phyloP scores from a whole-genome alignment of 257 asterid genomes.

The Nicotiana knightiana region DNA sequence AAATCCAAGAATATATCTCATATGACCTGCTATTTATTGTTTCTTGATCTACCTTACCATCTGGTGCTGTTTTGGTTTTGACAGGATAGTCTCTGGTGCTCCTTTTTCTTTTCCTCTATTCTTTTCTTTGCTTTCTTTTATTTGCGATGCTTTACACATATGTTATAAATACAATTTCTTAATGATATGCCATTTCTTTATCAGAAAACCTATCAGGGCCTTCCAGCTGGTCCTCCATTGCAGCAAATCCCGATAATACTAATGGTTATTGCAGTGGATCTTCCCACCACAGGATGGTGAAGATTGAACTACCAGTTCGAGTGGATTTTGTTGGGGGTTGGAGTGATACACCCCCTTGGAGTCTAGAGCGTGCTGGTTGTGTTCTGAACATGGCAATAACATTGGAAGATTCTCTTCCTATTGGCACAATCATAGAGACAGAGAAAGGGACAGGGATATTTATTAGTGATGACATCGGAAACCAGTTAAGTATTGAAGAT shows the following conservation, averaged over 20 bases:
- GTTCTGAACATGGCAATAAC: constrained; percentile 93
- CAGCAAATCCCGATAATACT: constrained; percentile 26
- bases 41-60: not conserved
- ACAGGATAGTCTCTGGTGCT: not conserved
- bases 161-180: constrained; percentile 7
- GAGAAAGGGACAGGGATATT: constrained; percentile 38
- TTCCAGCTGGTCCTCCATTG: constrained; percentile 20
- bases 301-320: constrained; percentile 88
- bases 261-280: constrained; percentile 30
- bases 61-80: not conserved
- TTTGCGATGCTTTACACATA: not conserved
- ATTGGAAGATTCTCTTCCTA: constrained; percentile 67
- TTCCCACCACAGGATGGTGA: constrained; percentile 53
- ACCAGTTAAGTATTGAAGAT: constrained; percentile 37
- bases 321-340: constrained; percentile 98
- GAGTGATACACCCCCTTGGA: constrained; percentile 99
- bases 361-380: constrained; percentile 92
- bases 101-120: not conserved
- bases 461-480: constrained; percentile 63
- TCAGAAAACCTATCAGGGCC: constrained; percentile 43
- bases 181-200: constrained; percentile 9
- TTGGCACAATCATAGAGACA: constrained; percentile 73
- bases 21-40: not conserved
- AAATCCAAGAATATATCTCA: not conserved
- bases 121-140: not conserved